phyloP scores from a whole-genome alignment of 2,329 filamentous ascomycete species.

The Xylariaceae sp. region DNA sequence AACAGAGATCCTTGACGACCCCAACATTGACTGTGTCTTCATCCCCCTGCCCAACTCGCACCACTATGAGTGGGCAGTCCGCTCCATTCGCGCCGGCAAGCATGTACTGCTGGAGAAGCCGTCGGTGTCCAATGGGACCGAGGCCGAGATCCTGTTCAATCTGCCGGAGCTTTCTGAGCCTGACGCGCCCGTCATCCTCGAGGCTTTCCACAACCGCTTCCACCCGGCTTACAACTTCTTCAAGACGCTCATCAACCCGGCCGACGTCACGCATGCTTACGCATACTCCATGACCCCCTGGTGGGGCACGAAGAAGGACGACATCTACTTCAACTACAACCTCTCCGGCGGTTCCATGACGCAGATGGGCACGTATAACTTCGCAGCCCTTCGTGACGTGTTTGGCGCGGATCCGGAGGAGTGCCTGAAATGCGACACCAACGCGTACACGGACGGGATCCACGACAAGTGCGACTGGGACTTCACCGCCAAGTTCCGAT shows the following conservation, averaged over 20 bases:
- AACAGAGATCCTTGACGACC: conserved; percentile 29
- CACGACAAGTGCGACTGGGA: conserved; percentile 32
- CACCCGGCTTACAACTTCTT: conserved; percentile 33
- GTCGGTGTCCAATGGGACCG: conserved; percentile 32
- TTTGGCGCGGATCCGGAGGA: conserved; percentile 35
- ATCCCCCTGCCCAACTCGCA: conserved; percentile 34
- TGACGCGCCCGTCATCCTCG: conserved; percentile 33
- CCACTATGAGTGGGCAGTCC: conserved; percentile 35
- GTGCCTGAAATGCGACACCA: conserved; percentile 29
- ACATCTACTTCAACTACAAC: conserved; percentile 30
- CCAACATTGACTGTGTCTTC: conserved; percentile 36
- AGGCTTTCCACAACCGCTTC: conserved; percentile 40
- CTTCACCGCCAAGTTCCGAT: conserved; percentile 34
- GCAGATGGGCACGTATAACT: conserved; percentile 37
- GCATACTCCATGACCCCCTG: conserved; percentile 20
- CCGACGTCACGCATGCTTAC: conserved; percentile 25
- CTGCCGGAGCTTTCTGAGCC: conserved; percentile 25
- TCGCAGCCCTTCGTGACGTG: conserved; percentile 35
- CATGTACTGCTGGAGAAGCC: conserved; percentile 45
- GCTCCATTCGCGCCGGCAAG: conserved; percentile 37
- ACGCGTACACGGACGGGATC: conserved; percentile 25
- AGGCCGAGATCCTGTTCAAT: conserved; percentile 33
- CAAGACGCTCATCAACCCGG: conserved; percentile 28
- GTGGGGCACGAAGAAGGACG: conserved; percentile 20
- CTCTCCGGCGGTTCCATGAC: conserved; percentile 20